Percentiles rank a stretch among this genome's conserved stretches.
Evolutionary conservation across 805 yeast genomes (phyloP).

Genomic region (Zygosaccharomyces gambellarensis): DNA sequence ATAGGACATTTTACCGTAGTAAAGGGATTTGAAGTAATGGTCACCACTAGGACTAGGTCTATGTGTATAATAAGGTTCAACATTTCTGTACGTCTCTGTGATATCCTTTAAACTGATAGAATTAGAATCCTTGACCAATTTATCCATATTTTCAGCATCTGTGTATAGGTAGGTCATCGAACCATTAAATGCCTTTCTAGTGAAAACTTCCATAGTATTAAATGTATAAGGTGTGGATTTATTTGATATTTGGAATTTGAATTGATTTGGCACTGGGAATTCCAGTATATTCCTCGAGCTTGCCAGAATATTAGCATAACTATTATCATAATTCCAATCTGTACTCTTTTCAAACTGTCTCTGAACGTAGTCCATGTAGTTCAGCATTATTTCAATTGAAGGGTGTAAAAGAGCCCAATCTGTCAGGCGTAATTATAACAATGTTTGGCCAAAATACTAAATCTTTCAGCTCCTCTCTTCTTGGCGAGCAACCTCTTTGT

Average conservation of each 20-base stretch:
- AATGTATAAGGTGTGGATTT: constrained; percentile 66
- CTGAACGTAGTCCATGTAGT: constrained; percentile 83
- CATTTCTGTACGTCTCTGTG: constrained; percentile 59
- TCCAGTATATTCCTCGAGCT: constrained; percentile 64
- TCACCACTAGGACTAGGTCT: neutral
- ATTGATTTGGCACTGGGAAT: constrained; percentile 66
- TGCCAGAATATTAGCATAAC: constrained; percentile 70
- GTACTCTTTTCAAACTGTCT: constrained; percentile 64
- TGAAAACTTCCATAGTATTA: constrained; percentile 62
- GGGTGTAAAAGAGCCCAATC: too few species aligned
- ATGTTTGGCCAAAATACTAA: neutral
- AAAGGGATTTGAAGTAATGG: constrained; percentile 39
- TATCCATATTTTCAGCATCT: constrained; percentile 47
- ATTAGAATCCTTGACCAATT: constrained; percentile 45
- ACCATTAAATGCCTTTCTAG: constrained; percentile 65
- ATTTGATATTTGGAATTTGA: constrained; percentile 61
- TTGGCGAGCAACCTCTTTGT: neutral
- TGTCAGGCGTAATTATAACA: neutral
- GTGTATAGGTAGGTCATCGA: constrained; percentile 78
- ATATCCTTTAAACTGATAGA: constrained; percentile 59
- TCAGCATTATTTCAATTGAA: constrained; percentile 48
- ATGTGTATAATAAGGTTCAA: constrained; percentile 42
- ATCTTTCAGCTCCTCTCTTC: neutral
- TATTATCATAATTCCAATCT: constrained; percentile 74
- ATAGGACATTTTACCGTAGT: constrained; percentile 83